Evolutionary conservation across 2,329 filamentous ascomycete genomes (phyloP), one percentile per base, ranked within the genome.

Genomic region (Lizonia empirigonia): DNA sequence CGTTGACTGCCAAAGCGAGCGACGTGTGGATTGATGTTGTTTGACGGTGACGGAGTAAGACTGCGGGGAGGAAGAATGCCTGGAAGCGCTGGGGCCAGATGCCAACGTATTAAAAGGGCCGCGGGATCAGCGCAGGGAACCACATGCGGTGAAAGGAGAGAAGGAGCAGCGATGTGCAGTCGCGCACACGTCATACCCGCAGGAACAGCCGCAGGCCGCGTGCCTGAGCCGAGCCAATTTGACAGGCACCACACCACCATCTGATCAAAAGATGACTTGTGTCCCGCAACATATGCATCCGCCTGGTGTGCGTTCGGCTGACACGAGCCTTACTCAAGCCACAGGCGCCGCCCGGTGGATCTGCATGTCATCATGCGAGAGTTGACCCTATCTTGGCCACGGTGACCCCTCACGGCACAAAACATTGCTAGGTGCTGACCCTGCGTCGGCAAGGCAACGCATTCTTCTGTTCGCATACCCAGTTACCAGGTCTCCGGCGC

Each of bases 321-420:
- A 40, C n/a, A 33, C 26, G 29, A 32, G 38, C 38, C 37, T 27
- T 35, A 32, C 23, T 40, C 42, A 51, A 55, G 52, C 47, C 52
- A 55, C 50, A 42, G 20, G 33, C 44, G 38, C 40, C 27, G 34
- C 19, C 24, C 44, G 19, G 49, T 47, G 47, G 44, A 55, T 46
- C 51, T 55, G 48, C 55, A 55, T 55, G 55, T 58, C 55, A 58
- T 58, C 55, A 58, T 55, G 34, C 26, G 30, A 58, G 41, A 55
- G 51, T 19, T 39, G 46, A 48, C 40, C 30, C 20, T 38, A 34
- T 36, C 45, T 53, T 47, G 38, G 46, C 50, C 18, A n/a, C 35
- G 13, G 22, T 24, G 42, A 44, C 53, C 39, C 48, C 53, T 50
- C 53, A 46, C 53, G 29, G 32, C 34, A 34, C 34, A 41, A 3